phyloP scores from a whole-genome alignment of 352 stramenopile genomes.

The Peronosclerospora sorghi region DNA sequence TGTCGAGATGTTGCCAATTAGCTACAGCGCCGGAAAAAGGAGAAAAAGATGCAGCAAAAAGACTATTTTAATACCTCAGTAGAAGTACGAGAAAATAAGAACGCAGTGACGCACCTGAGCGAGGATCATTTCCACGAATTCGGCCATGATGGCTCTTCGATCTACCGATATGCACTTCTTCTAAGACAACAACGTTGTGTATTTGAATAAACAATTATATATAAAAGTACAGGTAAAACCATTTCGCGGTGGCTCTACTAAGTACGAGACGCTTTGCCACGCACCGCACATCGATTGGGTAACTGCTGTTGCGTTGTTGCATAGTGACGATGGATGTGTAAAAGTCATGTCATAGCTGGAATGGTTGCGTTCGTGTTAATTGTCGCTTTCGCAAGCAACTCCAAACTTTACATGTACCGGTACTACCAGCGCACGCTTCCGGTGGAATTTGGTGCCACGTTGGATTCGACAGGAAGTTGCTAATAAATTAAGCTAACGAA shows the following conservation, averaged over 20 bases:
- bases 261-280: slow-evolving; percentile 24
- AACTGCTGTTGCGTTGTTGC: slow-evolving; percentile 4
- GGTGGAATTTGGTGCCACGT: too few relatives aligned
- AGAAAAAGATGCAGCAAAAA: background rate
- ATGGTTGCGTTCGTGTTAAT: background rate
- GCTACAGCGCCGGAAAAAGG: slow-evolving; percentile 24
- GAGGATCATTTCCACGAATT: slow-evolving; percentile 79
- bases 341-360: background rate
- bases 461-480: too few relatives aligned
- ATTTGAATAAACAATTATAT: too few relatives aligned
- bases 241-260: too few relatives aligned
- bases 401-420: too few relatives aligned
- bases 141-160: slow-evolving; percentile 35
- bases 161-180: too few relatives aligned
- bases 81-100: background rate
- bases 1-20: slow-evolving; percentile 83
- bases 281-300: slow-evolving; percentile 20
- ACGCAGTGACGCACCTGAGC: slow-evolving; percentile 38
- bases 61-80: too few relatives aligned
- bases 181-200: too few relatives aligned
- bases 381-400: background rate
- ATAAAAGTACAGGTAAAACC: slow-evolving; percentile 8
- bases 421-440: too few relatives aligned
- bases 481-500: too few relatives aligned
- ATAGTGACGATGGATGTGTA: slow-evolving; percentile 13